Conservation (phyloP, 2,329 filamentous ascomycete genomes). For the Exophiala lecanii-corni region DNA sequence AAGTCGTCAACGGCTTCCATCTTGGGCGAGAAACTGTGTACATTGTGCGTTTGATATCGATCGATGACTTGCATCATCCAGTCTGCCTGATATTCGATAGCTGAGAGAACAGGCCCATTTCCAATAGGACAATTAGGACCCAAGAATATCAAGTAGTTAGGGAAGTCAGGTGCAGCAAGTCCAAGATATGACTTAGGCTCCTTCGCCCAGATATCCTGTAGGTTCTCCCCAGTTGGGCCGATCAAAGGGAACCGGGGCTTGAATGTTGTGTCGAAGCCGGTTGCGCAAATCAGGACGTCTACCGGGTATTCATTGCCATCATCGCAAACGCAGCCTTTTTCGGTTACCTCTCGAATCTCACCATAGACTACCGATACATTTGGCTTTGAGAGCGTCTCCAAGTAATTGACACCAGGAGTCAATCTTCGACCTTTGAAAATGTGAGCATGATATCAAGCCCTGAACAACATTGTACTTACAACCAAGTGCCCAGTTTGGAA, state of each 20-base stretch:
- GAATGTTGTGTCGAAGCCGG: conserved; percentile 35
- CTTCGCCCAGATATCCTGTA: conserved; percentile 27
- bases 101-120: conserved; percentile 26
- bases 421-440: conserved; percentile 10
- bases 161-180: conserved; percentile 30
- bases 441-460: neutral
- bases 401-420: conserved; percentile 23
- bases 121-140: conserved; percentile 32
- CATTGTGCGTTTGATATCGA: conserved; percentile 6
- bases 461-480: conserved; percentile 9
- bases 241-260: conserved; percentile 33
- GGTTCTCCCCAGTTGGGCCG: conserved; percentile 26
- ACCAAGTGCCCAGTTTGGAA: conserved; percentile 24
- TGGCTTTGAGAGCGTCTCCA: conserved; percentile 21
- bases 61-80: conserved; percentile 29
- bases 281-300: conserved; percentile 36
- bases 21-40: conserved; percentile 11
- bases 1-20: conserved; percentile 20
- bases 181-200: conserved; percentile 34
- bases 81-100: conserved; percentile 25
- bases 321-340: conserved; percentile 14
- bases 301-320: conserved; percentile 31
- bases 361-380: conserved; percentile 26
- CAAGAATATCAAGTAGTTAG: conserved; percentile 32
- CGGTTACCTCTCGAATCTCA: conserved; percentile 19